These are phyloP conservation scores for Neurospora sp. DNA, from an alignment of 495 filamentous ascomycete genomes.

Conservation along the genomic window DNA sequence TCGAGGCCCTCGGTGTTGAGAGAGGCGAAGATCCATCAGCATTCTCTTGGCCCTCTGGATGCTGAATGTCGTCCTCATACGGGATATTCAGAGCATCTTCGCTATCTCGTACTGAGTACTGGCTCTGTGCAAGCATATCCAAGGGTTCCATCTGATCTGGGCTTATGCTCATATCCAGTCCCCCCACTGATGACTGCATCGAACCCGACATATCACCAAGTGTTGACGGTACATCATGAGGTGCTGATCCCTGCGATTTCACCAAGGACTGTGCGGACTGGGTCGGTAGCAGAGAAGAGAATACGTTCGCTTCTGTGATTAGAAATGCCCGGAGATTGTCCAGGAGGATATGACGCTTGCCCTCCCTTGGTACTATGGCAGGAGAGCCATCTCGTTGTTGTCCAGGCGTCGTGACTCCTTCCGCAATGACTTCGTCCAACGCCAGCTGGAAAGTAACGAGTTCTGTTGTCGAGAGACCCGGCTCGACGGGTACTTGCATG, in stretches of 20 bases:
- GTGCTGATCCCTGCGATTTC: constrained; percentile 20
- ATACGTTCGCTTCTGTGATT: constrained; percentile 63
- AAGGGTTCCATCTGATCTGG: constrained; percentile 10
- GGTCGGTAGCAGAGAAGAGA: constrained; percentile 53
- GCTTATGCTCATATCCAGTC: constrained; percentile 9
- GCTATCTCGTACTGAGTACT: constrained; percentile 29
- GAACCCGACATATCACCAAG: constrained; percentile 16
- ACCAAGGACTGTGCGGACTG: constrained; percentile 53
- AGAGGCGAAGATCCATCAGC: constrained; percentile 19
- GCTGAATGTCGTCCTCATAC: constrained; percentile 28
- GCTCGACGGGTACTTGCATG: constrained; percentile 53
- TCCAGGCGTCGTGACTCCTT: constrained; percentile 45
- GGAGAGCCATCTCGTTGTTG: constrained; percentile 20
- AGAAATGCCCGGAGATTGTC: constrained; percentile 53
- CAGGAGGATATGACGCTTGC: constrained; percentile 56
- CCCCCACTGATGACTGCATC: not conserved
- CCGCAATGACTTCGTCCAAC: constrained; percentile 55
- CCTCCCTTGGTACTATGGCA: constrained; percentile 35
- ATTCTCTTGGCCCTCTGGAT: constrained; percentile 6
- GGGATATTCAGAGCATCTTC: constrained; percentile 42
- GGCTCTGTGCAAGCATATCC: constrained; percentile 20
- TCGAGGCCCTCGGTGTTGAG: constrained; percentile 37
- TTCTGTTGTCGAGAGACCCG: constrained; percentile 38
- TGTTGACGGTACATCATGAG: not conserved
- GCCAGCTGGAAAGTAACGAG: constrained; percentile 54